Percentiles rank a stretch among this genome's conserved stretches.
Conservation (phyloP, 805 yeast species). For the Barnettozyma siamensis region DNA sequence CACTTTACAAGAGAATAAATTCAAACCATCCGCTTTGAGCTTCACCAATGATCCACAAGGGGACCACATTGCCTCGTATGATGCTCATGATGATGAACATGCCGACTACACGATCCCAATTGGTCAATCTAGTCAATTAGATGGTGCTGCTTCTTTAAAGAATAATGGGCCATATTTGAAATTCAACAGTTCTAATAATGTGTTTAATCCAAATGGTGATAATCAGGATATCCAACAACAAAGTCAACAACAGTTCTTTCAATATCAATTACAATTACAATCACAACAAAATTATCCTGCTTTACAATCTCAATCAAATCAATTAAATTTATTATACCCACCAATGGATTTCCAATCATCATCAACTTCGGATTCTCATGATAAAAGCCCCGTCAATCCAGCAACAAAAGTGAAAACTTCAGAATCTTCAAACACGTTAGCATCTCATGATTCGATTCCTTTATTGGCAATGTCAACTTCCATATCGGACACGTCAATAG, state of each 20-base stretch:
- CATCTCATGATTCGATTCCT: slow-evolving; percentile 28
- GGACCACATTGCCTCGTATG: neutral
- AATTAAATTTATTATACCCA: slow-evolving; percentile 16
- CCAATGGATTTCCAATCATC: slow-evolving; percentile 14
- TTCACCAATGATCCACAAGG: neutral
- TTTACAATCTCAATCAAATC: slow-evolving; percentile 7
- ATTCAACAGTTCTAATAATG: neutral
- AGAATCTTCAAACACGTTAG: slow-evolving; percentile 28
- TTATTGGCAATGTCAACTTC: slow-evolving; percentile 24
- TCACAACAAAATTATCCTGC: slow-evolving; percentile 4
- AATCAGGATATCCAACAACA: slow-evolving; percentile 7
- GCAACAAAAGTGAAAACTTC: slow-evolving; percentile 22
- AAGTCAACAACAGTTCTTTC: slow-evolving; percentile 22
- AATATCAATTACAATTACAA: slow-evolving; percentile 27
- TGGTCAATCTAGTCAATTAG: neutral
- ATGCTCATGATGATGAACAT: slow-evolving; percentile 1
- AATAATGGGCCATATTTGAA: neutral
- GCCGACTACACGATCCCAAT: slow-evolving; percentile 5
- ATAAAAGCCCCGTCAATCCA: slow-evolving; percentile 3
- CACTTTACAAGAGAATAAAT: slow-evolving; percentile 9
- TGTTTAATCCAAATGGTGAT: neutral
- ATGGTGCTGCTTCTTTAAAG: neutral
- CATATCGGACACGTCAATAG: slow-evolving; percentile 20
- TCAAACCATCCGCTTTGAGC: slow-evolving; percentile 3
- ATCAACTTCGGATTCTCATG: slow-evolving; percentile 4